Percentiles rank a stretch among this genome's conserved stretches.
Evolutionary conservation across 2,329 filamentous ascomycete genomes (phyloP).

Genomic region (Amphichorda felina): DNA sequence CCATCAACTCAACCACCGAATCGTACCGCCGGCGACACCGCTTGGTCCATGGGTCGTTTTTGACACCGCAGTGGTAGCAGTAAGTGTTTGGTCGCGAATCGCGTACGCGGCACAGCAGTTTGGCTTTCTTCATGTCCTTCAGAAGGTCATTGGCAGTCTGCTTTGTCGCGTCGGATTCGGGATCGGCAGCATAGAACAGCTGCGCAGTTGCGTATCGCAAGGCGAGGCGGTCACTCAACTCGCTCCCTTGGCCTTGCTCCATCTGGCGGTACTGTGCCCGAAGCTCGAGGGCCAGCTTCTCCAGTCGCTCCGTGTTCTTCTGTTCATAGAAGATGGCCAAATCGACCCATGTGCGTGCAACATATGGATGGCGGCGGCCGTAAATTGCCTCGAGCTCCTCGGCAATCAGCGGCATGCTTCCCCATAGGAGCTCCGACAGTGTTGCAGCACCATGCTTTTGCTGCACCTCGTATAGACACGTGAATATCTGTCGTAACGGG

Average conservation of each 20-base stretch:
- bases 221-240: conserved; percentile 21
- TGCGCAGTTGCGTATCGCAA: conserved; percentile 29
- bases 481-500: conserved; percentile 29
- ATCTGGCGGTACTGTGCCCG: conserved; percentile 20
- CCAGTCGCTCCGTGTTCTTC: conserved; percentile 20
- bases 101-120: conserved; percentile 21
- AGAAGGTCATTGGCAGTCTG: conserved; percentile 24
- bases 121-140: conserved; percentile 20
- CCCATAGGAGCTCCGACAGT: conserved; percentile 30
- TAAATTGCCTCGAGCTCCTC: conserved; percentile 33
- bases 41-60: conserved; percentile 30
- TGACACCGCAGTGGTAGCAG: conserved; percentile 31
- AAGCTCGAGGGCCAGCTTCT: conserved; percentile 25
- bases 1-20: conserved; percentile 20
- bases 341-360: conserved; percentile 28
- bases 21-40: conserved; percentile 29
- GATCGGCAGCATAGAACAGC: conserved; percentile 21
- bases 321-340: conserved; percentile 27
- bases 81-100: conserved; percentile 24
- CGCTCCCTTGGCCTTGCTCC: conserved; percentile 19
- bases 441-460: conserved; percentile 29
- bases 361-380: conserved; percentile 28
- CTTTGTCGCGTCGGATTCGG: conserved; percentile 20
- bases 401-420: conserved; percentile 25
- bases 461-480: conserved; percentile 29